Conservation (phyloP, 768 basidiomycete genomes). For the Tylopilus balloui region DNA sequence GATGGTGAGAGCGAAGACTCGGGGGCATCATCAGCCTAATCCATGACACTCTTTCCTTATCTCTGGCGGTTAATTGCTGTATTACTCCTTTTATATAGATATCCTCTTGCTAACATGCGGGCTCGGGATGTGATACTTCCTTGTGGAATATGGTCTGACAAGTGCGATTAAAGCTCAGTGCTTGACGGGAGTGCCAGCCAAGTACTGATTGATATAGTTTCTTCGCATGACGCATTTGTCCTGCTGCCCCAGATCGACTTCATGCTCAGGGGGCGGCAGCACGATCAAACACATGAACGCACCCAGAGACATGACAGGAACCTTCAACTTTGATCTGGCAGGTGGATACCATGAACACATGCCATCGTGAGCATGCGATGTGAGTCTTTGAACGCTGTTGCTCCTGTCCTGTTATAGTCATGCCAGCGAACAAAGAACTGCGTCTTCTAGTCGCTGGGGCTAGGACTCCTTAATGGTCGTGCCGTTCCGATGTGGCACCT, state of each 20-base stretch:
- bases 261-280: slow-evolving; percentile 6
- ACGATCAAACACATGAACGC: slow-evolving; percentile 9
- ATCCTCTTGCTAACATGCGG: slow-evolving; percentile 21
- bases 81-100: slow-evolving; percentile 34
- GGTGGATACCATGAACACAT: slow-evolving; percentile 16
- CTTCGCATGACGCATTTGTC: slow-evolving; percentile 14
- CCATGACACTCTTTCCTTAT: slow-evolving; percentile 23
- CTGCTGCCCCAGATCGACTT: not conserved
- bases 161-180: slow-evolving; percentile 18
- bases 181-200: slow-evolving; percentile 2
- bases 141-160: slow-evolving; percentile 15
- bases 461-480: slow-evolving; percentile 6
- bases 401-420: slow-evolving; percentile 3
- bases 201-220: not conserved
- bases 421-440: slow-evolving; percentile 8
- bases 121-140: slow-evolving; percentile 16
- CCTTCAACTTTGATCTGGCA: slow-evolving; percentile 4
- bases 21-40: slow-evolving; percentile 32
- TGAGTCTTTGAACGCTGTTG: not conserved
- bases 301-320: slow-evolving; percentile 2
- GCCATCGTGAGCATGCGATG: not conserved
- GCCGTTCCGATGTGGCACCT: slow-evolving; percentile 10
- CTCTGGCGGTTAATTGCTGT: slow-evolving; percentile 27
- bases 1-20: slow-evolving; percentile 61
- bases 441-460: not conserved